Percentiles rank a stretch among this genome's conserved stretches.
Evolutionary conservation across 1,139 yeast species (phyloP).

Genomic region (Blastobotrys raffinosifermentans): DNA sequence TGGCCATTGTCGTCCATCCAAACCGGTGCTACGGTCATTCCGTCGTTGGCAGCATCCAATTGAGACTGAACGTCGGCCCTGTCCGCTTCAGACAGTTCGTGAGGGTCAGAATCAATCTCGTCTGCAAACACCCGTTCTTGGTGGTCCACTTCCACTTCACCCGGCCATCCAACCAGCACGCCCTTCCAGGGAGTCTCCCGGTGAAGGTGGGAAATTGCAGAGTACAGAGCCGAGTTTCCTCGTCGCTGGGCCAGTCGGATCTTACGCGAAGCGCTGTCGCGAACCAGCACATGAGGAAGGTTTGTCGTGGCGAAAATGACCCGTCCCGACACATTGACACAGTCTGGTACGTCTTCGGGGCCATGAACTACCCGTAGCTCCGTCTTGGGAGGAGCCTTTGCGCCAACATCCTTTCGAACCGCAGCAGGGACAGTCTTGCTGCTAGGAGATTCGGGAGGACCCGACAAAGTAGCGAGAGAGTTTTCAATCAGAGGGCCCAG

Average conservation of each 20-base stretch:
- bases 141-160: slow-evolving; percentile 56
- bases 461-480: background rate
- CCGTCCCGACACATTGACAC: slow-evolving; percentile 49
- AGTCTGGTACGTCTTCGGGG: slow-evolving; percentile 9
- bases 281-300: slow-evolving; percentile 54
- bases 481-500: slow-evolving; percentile 23
- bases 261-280: slow-evolving; percentile 10
- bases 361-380: slow-evolving; percentile 2
- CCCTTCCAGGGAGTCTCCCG: slow-evolving; percentile 78
- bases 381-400: background rate
- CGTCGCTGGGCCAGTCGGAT: slow-evolving; percentile 37
- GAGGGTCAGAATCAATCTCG: slow-evolving; percentile 25
- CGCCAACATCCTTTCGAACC: background rate
- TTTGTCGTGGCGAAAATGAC: slow-evolving; percentile 63
- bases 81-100: slow-evolving; percentile 50
- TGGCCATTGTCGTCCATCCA: slow-evolving; percentile 62
- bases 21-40: slow-evolving; percentile 67
- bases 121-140: slow-evolving; percentile 10
- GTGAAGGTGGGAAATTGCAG: slow-evolving; percentile 58
- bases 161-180: slow-evolving; percentile 92
- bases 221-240: slow-evolving; percentile 81
- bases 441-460: background rate
- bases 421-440: background rate
- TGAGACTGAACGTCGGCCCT: slow-evolving; percentile 30
- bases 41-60: slow-evolving; percentile 18